Base-by-base conservation (phyloP, 345 rosid species). In the Citrus maxima region DNA sequence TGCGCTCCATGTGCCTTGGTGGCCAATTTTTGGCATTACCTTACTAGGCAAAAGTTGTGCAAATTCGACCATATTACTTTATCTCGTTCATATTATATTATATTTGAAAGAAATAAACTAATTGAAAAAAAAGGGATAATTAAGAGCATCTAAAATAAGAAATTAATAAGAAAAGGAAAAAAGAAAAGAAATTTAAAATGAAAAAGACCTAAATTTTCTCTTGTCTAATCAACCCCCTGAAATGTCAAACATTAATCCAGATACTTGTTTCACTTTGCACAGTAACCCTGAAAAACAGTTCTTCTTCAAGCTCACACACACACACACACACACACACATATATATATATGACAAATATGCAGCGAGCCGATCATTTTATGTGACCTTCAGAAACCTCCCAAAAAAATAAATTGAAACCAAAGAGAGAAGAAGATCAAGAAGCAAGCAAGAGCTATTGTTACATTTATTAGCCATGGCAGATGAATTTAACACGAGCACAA, bases 351-450 rank as follows among this genome's bases (percentile, higher is more conserved):
- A 63, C 34, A 9, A 22, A 40, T 67, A 85, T 79, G 88, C 82
- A 58, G 85, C 83, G 59, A 82, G 54, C 75, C 84, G 80, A 91
- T 86, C 86, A 85, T 89, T 88, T 90, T 81, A 82, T 88, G 88
- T 62, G 74, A 79, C 80, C 81, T 80, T 46, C 5, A 13, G 14
- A 46, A 13, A 3, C 81, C 22, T 18, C 22, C 21, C 4, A 32
- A 34, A 14, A 21, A 6, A 56, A 13, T 42, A 38, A n/a, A 13
- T 46, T 46, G 51, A 13, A 65, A 62, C 65, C 46, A 35, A 61
- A 24, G n/a, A 16, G 65, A 35, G 6, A 59, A 70, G 40, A 24
- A 72, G 18, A 69, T 19, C 25, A 75, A 40, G 35, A 76, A 75
- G 46, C 55, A 62, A 77, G 32, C 42, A 25, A 76, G 75, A 70